Conservation (phyloP, 2,329 filamentous ascomycete genomes). For the Cytospora leucostoma region DNA sequence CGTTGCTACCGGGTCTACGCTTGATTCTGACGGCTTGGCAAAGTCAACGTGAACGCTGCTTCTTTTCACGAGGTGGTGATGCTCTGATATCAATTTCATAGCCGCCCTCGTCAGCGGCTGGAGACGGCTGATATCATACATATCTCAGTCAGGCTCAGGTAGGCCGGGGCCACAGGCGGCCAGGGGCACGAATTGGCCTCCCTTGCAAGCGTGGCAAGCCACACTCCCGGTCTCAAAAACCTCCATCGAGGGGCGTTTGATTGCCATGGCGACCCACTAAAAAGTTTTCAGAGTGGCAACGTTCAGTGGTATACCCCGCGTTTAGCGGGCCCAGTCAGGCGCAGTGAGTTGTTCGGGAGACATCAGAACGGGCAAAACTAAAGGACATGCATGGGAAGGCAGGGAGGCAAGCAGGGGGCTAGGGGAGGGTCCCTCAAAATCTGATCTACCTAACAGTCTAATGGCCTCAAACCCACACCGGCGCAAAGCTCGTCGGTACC, state of each 20-base stretch:
- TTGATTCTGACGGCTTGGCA: too few species aligned
- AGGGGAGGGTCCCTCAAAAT: not conserved
- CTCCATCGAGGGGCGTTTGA: constrained; percentile 19
- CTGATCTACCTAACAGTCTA: not conserved
- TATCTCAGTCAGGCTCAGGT: not conserved
- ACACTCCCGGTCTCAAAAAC: constrained; percentile 7
- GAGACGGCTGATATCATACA: constrained; percentile 1
- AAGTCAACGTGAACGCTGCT: not conserved
- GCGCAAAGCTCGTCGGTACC: not conserved
- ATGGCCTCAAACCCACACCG: not conserved
- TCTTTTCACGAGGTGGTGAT: not conserved
- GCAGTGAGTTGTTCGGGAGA: constrained; percentile 16
- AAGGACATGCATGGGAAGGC: too few species aligned
- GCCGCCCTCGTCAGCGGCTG: not conserved
- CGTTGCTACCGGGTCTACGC: too few species aligned
- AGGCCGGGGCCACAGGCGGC: not conserved
- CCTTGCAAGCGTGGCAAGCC: constrained; percentile 8
- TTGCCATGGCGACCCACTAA: constrained; percentile 15
- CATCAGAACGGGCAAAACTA: constrained; percentile 2
- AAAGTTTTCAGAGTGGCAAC: constrained; percentile 22
- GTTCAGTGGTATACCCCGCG: constrained; percentile 20
- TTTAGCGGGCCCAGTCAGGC: constrained; percentile 11
- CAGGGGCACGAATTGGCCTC: not conserved
- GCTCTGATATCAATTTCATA: not conserved
- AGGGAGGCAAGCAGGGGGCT: too few species aligned